Evolutionary conservation across 2,329 filamentous ascomycete genomes (phyloP), one percentile per base, ranked within the genome.

Genomic region (Penicillium sp.): DNA sequence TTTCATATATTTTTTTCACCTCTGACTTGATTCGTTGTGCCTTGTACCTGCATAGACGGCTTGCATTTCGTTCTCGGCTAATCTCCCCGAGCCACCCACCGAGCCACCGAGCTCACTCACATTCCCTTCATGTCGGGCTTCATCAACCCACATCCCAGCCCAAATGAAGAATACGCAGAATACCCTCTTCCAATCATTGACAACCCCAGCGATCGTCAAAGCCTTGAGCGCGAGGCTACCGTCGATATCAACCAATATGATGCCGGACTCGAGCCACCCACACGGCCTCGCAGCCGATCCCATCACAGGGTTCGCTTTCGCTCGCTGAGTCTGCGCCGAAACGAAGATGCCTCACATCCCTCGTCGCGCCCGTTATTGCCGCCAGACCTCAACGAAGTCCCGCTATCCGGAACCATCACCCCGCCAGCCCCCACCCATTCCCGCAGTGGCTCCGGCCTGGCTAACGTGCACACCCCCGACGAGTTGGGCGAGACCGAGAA

Each of bases 151-250:
- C 61, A 61, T 43, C 63, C 64, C 11, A 66, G 60, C 32, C 64
- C 64, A 11, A 61, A 47, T 56, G 64, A 66, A 59, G 63, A 66
- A 53, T 61, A 61, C 18, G 51, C 47, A 37, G 64, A 66, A 56
- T 60, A 53, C n/a, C 60, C 62, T 44, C 56, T 65, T 16, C 58
- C 54, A 20, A 26, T 45, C 26, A 39, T 50, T 35, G 18, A 26
- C 11, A 58, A 47, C 26, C 44, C 49, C 9, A 42, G 31, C 24
- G 58, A 50, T 48, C 60, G 60, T 7, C 56, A 59, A 5, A 61
- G 53, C 31, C 53, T 64, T 9, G 58, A 63, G n/a, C 62, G 60
- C 14, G 55, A 63, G 55, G 29, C 32, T 8, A 63, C 63, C 8
- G 58, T 53, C 18, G 61, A 66, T 53, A 57, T 40, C 38, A 37